Evolutionary conservation across 331 rosid species (phyloP), one percentile per base, ranked within the genome.

Genomic region (Malus hybrid): DNA sequence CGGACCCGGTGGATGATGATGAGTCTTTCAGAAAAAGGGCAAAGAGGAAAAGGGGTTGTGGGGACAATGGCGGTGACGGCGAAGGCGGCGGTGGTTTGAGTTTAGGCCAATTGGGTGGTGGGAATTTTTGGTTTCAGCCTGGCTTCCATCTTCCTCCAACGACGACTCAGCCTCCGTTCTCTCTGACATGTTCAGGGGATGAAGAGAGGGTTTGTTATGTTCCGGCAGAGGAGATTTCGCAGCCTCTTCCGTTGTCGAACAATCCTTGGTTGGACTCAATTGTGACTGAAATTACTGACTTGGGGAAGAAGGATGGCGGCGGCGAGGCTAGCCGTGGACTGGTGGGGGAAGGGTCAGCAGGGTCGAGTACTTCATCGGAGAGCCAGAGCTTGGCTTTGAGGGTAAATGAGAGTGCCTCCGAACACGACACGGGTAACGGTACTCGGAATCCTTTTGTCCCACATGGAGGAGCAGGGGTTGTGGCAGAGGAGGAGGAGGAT

Each of bases 131-230:
- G 96, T 84, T 80, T 74, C 89, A 82, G 54, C 84, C 82, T 6
- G 79, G 78, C 10, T 56, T 81, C 11, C 76, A 59, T 46, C 80
- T 46, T 3, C 78, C 81, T 31, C 44, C 42, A 10, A 42, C 48
- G 48, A 42, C 48, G 48, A 42, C 48, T 31, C 27, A 75, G 19
- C 74, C 82, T 71, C 91, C 92, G 66, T 87, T 86, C 77, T 75
- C 89, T 42, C 77, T 87, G 76, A 79, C 88, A 20, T 84, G 85
- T 78, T 75, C 91, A 8, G 94, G 83, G 16, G 93, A 83, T 19
- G 96, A 88, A 29, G 94, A 88, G 64, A 83, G 86, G 81, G 82
- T 93, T 16, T 87, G 89, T 65, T 88, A 85, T 79, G 91, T 89
- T 46, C 96, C 97, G 32, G 78, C 85, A 68, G 96, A 87, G 73